Base-by-base conservation (phyloP, 2,329 filamentous ascomycete species). In the Lachnellula suecica region DNA sequence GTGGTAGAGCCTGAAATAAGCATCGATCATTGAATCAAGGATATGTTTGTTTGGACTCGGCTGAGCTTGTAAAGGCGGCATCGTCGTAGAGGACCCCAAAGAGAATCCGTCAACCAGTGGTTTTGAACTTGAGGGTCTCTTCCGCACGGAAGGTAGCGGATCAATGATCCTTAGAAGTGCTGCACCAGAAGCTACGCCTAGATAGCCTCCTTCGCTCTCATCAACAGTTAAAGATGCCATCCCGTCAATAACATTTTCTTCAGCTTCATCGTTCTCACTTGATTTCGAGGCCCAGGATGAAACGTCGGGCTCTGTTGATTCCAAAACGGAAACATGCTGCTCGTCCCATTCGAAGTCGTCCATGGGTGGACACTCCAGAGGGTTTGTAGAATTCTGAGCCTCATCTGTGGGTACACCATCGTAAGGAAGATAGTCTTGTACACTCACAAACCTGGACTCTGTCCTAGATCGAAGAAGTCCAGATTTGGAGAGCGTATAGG, bases 1-100 rank as follows among this genome's bases (percentile, higher is more conserved):
- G 57, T 78, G 73, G 54, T 72, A 76, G 15, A 69, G 58, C 6
- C 61, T 59, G 55, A 78, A 77, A 57, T 76, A 79, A 1, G 69
- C 66, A 50, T 72, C 70, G 8, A 57, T 51, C 47, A 54, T 51
- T 13, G 49, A 44, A 37, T 53, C 51, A n/a, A 53, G 31, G 25
- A 53, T 44, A 44, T 53, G 51, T 19, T 34, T n/a, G n/a, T 49
- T 44, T 13, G 46, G 40, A 34, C 49, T 46, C 15, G 51, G 51
- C 29, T 47, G 44, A 20, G 20, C 24, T 10, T 38, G 44, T 11
- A 53, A 19, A 8, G 29, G 31, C 4, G 38, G 24, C 44, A 44
- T 25, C n/a, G 34, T 38, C 2, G 46, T 25, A 11, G 37, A 15
- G 23, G 44, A 31, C 13, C 46, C 46, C 19, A 29, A 41, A 17